These are phyloP conservation scores for Schizophyllum amplum DNA, from an alignment of 1,284 basidiomycete genomes.

Conservation along the genomic window DNA sequence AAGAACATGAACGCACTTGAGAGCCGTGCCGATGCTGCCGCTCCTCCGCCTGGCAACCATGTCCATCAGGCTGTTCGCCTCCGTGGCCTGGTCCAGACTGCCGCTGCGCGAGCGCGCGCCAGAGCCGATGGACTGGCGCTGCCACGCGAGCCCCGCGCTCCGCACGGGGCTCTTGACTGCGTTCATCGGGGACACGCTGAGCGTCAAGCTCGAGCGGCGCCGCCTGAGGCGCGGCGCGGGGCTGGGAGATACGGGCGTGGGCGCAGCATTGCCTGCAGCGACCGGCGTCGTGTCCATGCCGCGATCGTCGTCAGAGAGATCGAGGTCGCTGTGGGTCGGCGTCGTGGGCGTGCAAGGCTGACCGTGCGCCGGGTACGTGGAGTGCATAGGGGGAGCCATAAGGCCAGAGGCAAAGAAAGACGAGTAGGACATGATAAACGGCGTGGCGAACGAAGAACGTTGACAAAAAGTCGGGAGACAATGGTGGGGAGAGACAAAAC, in stretches of 20 bases:
- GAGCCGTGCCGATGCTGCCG: neutral
- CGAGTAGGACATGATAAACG: neutral
- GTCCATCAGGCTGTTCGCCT: neutral
- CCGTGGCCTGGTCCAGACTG: neutral
- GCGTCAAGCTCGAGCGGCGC: neutral
- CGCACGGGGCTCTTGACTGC: neutral
- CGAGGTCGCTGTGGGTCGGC: neutral
- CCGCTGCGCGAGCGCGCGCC: neutral
- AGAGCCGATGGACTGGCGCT: too few species aligned
- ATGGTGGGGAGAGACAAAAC: neutral
- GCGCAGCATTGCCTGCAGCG: neutral
- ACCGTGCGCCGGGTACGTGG: neutral
- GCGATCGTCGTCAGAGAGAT: neutral
- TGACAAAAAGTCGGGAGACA: neutral
- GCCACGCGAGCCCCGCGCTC: neutral
- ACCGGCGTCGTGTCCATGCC: neutral
- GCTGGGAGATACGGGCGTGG: neutral
- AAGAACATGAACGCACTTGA: neutral
- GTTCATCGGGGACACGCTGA: neutral
- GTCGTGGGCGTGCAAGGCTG: neutral
- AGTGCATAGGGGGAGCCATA: neutral
- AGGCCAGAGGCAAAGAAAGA: neutral
- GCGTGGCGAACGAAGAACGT: neutral
- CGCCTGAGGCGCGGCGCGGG: neutral
- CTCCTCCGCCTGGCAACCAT: neutral